Percentiles rank a stretch among this genome's conserved stretches.
These are phyloP conservation scores for Zanthoxylum bungeanum DNA, from an alignment of 345 rosid genomes.

Conservation along the genomic window DNA sequence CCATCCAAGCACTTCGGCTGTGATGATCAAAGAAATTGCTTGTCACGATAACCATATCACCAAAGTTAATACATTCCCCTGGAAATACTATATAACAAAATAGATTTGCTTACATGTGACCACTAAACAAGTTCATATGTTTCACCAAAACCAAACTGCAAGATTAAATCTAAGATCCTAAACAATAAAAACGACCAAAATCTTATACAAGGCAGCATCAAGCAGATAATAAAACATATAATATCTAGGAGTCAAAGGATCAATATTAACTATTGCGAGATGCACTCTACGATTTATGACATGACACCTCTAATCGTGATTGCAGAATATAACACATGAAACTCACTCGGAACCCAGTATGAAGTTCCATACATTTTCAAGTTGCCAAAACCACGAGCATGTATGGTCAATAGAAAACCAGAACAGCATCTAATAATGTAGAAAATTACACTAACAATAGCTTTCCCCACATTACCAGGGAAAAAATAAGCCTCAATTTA, in stretches of 20 bases:
- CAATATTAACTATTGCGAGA: neutral
- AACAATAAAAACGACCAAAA: neutral
- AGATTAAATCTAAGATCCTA: neutral
- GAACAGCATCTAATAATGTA: conserved; percentile 3
- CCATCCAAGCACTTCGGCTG: conserved; percentile 88
- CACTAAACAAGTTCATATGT: conserved; percentile 13
- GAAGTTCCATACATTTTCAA: conserved; percentile 1
- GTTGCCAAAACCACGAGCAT: neutral
- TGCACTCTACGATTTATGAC: conserved; percentile 3
- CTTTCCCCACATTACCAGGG: neutral
- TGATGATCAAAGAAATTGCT: conserved; percentile 15
- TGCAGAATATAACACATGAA: neutral
- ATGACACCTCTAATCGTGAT: conserved; percentile 2
- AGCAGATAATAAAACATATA: neutral
- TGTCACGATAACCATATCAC: conserved; percentile 7
- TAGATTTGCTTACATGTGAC: neutral
- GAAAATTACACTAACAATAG: neutral
- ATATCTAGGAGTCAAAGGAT: conserved; percentile 4
- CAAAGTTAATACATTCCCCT: neutral
- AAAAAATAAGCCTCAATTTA: neutral
- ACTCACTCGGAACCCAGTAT: neutral
- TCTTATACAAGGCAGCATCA: neutral
- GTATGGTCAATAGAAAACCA: neutral
- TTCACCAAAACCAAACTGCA: conserved; percentile 15
- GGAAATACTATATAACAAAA: neutral